Percentiles rank a stretch among this genome's conserved stretches.
These are phyloP conservation scores for Glycine tomentella DNA, from an alignment of 306 rosid species.

Conservation along the genomic window DNA sequence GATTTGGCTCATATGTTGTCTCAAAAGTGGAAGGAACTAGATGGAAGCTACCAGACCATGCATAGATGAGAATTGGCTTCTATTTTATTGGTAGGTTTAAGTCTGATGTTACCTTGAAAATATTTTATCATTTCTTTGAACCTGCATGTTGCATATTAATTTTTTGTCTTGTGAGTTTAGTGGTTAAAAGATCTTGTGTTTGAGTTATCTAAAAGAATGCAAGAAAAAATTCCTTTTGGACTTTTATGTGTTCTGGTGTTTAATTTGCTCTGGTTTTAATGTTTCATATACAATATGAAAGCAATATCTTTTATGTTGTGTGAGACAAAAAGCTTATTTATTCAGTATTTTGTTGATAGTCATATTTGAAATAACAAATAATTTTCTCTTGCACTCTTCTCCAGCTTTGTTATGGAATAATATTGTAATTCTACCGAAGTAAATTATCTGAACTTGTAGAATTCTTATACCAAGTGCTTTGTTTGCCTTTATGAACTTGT, in stretches of 20 bases:
- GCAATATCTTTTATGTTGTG: constrained; percentile 4
- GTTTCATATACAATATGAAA: constrained; percentile 12
- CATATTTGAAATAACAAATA: constrained; percentile 1
- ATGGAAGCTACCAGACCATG: constrained; percentile 62
- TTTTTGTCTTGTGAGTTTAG: constrained; percentile 21
- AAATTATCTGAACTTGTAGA: constrained; percentile 43
- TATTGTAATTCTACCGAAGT: neutral
- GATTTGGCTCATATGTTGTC: constrained; percentile 99
- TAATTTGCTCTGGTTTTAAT: neutral
- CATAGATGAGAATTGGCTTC: constrained; percentile 92
- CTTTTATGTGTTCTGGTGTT: constrained; percentile 28
- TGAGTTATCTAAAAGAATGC: constrained; percentile 11
- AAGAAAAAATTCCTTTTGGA: neutral
- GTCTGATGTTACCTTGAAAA: constrained; percentile 8
- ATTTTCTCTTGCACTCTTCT: neutral
- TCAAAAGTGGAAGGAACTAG: too few species aligned
- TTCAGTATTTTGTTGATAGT: constrained; percentile 14
- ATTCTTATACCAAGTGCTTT: too few species aligned
- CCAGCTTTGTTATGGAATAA: constrained; percentile 4
- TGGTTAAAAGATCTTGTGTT: constrained; percentile 7
- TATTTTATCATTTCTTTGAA: constrained; percentile 37
- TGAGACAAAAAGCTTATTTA: constrained; percentile 1
- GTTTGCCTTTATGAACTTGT: too few species aligned
- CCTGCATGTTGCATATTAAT: constrained; percentile 32
- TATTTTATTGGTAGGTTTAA: constrained; percentile 94